Evolutionary conservation across 2,329 filamentous ascomycete genomes (phyloP).

Genomic region (Tolypocladium album): DNA sequence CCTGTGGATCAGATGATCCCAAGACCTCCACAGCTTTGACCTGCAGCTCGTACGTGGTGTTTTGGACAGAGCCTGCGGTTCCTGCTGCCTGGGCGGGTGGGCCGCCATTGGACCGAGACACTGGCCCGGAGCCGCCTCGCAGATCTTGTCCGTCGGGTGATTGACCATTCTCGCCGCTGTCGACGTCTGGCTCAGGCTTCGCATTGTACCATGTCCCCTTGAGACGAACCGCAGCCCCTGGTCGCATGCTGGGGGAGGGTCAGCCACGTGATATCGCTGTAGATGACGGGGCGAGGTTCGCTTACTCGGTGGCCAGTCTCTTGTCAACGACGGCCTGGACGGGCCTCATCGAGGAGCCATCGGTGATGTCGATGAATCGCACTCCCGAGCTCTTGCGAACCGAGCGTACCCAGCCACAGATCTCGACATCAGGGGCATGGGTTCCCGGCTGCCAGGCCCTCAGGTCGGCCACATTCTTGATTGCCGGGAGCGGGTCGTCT

Average conservation of each 20-base stretch:
- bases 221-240: conserved; percentile 70
- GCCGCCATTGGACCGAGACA: background rate
- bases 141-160: background rate
- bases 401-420: conserved; percentile 75
- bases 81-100: background rate
- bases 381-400: conserved; percentile 77
- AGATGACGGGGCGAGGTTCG: conserved; percentile 6
- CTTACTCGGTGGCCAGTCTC: conserved; percentile 61
- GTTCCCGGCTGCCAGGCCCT: conserved; percentile 39
- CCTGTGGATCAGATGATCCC: conserved; percentile 69
- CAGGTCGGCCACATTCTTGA: conserved; percentile 42
- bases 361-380: conserved; percentile 75
- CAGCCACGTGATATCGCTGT: conserved; percentile 14
- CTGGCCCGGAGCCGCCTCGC: background rate
- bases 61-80: background rate
- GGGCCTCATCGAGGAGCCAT: conserved; percentile 71
- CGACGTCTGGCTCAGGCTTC: background rate
- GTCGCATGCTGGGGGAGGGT: conserved; percentile 52
- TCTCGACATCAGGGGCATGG: conserved; percentile 37
- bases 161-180: background rate
- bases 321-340: conserved; percentile 74
- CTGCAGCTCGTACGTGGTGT: conserved; percentile 52
- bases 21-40: conserved; percentile 59
- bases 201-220: conserved; percentile 58
- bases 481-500: conserved; percentile 16